phyloP scores from a whole-genome alignment of 805 yeast genomes.

The Cyberlindnera euphorbiiphila region DNA sequence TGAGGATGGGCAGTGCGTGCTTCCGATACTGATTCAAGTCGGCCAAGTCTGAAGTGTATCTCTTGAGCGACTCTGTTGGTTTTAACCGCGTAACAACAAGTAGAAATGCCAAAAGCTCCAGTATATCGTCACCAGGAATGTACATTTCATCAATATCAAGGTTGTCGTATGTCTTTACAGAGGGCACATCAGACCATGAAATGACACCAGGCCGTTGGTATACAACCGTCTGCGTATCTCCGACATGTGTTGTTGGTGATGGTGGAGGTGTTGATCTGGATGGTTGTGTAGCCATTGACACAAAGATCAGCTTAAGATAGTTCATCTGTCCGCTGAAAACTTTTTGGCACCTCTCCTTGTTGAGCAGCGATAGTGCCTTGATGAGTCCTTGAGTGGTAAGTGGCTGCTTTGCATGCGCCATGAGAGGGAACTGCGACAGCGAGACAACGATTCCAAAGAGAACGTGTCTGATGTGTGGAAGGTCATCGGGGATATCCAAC shows the following conservation, averaged over 20 bases:
- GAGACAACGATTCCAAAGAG: conserved; percentile 39
- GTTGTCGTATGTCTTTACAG: conserved; percentile 41
- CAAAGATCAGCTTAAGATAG: conserved; percentile 42
- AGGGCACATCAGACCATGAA: conserved; percentile 31
- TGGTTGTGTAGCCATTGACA: conserved; percentile 37
- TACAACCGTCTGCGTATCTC: conserved; percentile 17
- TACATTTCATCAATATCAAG: conserved; percentile 35
- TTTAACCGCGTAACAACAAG: conserved; percentile 41
- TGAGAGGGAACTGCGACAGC: conserved; percentile 48
- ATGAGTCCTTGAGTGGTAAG: conserved; percentile 38
- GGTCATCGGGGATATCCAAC: conserved; percentile 35
- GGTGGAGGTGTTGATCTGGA: background rate
- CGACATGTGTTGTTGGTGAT: too few species aligned
- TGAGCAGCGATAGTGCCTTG: conserved; percentile 42
- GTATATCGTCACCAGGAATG: conserved; percentile 39
- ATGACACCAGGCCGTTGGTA: conserved; percentile 14
- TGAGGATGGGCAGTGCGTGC: conserved; percentile 42
- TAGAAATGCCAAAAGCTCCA: conserved; percentile 44
- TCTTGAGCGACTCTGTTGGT: conserved; percentile 32
- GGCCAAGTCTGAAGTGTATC: conserved; percentile 24
- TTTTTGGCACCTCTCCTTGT: conserved; percentile 38
- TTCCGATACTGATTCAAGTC: conserved; percentile 42
- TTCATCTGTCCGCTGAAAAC: conserved; percentile 36
- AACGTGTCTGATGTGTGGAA: conserved; percentile 30
- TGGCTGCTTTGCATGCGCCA: conserved; percentile 21